phyloP scores from a whole-genome alignment of 1,284 basidiomycete species.

The Rhizoctonia solani region DNA sequence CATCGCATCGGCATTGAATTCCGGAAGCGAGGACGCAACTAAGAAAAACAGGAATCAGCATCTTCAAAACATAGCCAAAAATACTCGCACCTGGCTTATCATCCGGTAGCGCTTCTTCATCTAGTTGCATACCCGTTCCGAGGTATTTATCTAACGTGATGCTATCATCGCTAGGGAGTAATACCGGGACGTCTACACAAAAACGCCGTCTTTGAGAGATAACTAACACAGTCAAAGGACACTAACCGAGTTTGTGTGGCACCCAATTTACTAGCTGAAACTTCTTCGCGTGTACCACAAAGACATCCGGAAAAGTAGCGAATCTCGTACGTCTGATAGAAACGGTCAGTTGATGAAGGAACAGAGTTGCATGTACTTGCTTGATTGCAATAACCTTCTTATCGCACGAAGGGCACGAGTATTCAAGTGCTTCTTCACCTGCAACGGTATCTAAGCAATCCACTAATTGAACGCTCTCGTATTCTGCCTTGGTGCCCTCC shows the following conservation, averaged over 20 bases:
- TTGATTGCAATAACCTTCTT: conserved; percentile 69
- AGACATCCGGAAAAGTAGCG: conserved; percentile 84
- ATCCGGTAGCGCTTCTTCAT: conserved; percentile 76
- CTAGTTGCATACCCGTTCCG: conserved; percentile 72
- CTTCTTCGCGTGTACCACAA: conserved; percentile 91
- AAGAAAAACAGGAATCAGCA: not conserved
- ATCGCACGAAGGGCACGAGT: conserved; percentile 63
- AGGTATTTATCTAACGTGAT: conserved; percentile 72
- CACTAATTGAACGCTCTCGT: conserved; percentile 69
- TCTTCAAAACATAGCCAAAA: not conserved
- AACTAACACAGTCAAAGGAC: not conserved
- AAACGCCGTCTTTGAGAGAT: not conserved
- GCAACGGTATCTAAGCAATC: conserved; percentile 72
- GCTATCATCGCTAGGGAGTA: conserved; percentile 65
- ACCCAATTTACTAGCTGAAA: conserved; percentile 98
- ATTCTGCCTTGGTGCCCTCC: conserved; percentile 65
- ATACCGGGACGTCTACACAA: conserved; percentile 77
- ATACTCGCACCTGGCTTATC: conserved; percentile 48
- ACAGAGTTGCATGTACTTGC: conserved; percentile 47
- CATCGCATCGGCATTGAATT: conserved; percentile 76
- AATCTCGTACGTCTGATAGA: conserved; percentile 68
- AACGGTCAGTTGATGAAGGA: conserved; percentile 8
- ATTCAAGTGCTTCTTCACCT: conserved; percentile 72
- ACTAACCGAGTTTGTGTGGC: conserved; percentile 86
- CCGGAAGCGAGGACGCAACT: conserved; percentile 51